A percentile compares a stretch with the other conserved stretches of the same genome.
These are phyloP conservation scores for Fusarium sp. DNA, from an alignment of 2,329 filamentous ascomycete genomes.

Conservation along the genomic window DNA sequence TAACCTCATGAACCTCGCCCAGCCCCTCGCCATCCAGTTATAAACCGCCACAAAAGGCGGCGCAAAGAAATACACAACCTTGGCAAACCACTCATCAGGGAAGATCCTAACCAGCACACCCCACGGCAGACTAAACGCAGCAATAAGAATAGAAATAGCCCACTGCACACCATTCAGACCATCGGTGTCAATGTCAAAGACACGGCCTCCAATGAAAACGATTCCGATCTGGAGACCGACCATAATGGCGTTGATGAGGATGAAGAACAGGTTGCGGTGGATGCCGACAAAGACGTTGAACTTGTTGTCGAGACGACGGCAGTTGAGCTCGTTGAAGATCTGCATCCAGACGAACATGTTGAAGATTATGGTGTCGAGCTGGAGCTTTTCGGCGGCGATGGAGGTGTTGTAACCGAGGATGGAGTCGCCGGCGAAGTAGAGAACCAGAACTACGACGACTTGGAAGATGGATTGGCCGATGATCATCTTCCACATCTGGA, in stretches of 20 bases:
- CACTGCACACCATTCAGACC: slow-evolving; percentile 79
- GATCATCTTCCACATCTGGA: slow-evolving; percentile 97
- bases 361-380: slow-evolving; percentile 87
- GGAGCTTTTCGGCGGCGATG: slow-evolving; percentile 56
- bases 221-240: slow-evolving; percentile 90
- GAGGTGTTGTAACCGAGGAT: slow-evolving; percentile 38
- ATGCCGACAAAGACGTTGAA: slow-evolving; percentile 97
- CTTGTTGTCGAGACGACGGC: slow-evolving; percentile 90
- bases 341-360: slow-evolving; percentile 99
- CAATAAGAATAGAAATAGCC: slow-evolving; percentile 79
- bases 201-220: slow-evolving; percentile 82
- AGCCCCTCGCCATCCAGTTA: not conserved
- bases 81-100: slow-evolving; percentile 19
- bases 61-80: slow-evolving; percentile 1
- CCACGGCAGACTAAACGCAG: slow-evolving; percentile 13
- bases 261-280: slow-evolving; percentile 86
- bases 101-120: slow-evolving; percentile 7
- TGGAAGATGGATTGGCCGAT: slow-evolving; percentile 92
- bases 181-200: slow-evolving; percentile 75
- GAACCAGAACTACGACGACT: slow-evolving; percentile 78
- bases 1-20: not conserved
- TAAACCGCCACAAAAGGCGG: slow-evolving; percentile 11
- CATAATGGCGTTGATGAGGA: slow-evolving; percentile 86
- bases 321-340: slow-evolving; percentile 83
- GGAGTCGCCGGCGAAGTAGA: slow-evolving; percentile 78